phyloP scores from a whole-genome alignment of 331 rosid genomes.

The Pyrus hybrid region DNA sequence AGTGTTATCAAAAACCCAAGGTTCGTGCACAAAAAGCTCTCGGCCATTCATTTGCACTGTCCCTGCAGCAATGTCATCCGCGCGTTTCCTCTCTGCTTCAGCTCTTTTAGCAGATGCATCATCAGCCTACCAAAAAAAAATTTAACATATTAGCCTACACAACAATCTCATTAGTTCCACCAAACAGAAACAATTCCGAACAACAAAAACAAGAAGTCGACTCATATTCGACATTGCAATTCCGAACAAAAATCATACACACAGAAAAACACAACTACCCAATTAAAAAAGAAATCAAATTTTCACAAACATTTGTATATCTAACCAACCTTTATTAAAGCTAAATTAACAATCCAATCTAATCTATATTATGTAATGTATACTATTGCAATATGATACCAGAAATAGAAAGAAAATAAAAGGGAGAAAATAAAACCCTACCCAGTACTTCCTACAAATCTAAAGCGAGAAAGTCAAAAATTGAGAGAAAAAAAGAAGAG shows the following conservation, averaged over 20 bases:
- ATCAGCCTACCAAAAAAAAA: constrained; percentile 37
- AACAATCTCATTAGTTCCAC: not conserved
- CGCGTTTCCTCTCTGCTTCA: constrained; percentile 67
- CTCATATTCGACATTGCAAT: not conserved
- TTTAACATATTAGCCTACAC: not conserved
- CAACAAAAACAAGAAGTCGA: not conserved
- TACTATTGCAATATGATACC: not conserved
- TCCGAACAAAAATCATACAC: not conserved
- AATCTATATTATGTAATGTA: not conserved
- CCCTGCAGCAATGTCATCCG: constrained; percentile 75
- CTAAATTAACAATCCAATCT: not conserved
- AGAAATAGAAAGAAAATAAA: too few species aligned
- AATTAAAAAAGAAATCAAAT: not conserved
- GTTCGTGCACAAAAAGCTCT: constrained; percentile 72
- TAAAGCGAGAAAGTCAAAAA: not conserved
- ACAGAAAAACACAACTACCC: not conserved
- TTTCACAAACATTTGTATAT: not conserved
- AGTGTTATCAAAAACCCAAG: constrained; percentile 84
- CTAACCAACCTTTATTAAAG: not conserved
- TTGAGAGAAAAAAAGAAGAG: not conserved
- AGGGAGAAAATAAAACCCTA: constrained; percentile 7
- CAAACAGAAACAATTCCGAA: not conserved
- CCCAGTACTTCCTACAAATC: not conserved
- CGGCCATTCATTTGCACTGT: constrained; percentile 77
- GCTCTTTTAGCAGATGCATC: constrained; percentile 59